Base-by-base conservation (phyloP, 257 asterid species). In the Knoxia roxburghii region DNA sequence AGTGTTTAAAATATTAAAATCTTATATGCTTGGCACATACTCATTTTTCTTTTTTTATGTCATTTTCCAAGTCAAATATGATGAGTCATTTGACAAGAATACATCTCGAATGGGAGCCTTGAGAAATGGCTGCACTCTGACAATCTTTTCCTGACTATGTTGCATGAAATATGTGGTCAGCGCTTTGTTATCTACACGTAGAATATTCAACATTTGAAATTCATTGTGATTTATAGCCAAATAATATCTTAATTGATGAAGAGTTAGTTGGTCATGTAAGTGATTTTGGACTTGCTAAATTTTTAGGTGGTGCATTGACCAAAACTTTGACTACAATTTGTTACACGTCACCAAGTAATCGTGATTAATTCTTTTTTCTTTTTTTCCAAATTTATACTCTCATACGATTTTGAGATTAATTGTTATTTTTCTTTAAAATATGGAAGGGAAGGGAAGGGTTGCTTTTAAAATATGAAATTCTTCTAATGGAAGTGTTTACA, bases 231-330 rank as follows among this genome's bases (percentile, higher is more conserved):
- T 30, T 65, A 5, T 64, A 72, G 53, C 71, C 67, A 2, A 64
- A 67, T 21, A 64, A 72, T 18, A 26, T 72, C 76, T 37, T 72
- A 0, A 15, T 72, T 11, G 76, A 65, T 56, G 61, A 72, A 59
- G 24, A 45, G 21, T 29, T 69, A 60, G 21, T 40, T 32, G 73
- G 65, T 7, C 59, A 23, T 23, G 71, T 72, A 14, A 72, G 67
- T 12, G 76, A 72, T 65, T 72, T 72, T 24, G 76, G 76, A 49
- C 57, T 72, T 33, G 40, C 76, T 1, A 72, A 72, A 2, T 33
- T 72, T n/a, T 20, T 70, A 29, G 54, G 30, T 3, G 13, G 21
- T 20, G 29, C 7, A 45, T 51, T 41, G n/a, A 72, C 76, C 2
- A 57, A 15, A 13, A 65, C 71, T 0, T 10, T 72, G 0, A 61